Evolutionary conservation across 169 alveolate species (phyloP).

Genomic region (Eimeria sp.): DNA sequence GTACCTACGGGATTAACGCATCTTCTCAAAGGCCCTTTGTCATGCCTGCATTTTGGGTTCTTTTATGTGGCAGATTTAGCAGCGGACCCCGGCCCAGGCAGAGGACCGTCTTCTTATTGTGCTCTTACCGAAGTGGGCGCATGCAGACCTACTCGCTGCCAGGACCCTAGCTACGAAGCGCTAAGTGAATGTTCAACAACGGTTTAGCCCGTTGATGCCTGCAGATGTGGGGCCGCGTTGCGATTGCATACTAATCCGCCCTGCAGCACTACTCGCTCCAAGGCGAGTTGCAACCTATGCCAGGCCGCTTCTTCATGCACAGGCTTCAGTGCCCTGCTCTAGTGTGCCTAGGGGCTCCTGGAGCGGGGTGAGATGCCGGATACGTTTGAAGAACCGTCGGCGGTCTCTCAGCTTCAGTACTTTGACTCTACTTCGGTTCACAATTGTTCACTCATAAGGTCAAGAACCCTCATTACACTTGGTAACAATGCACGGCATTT

Average conservation of each 20-base stretch:
- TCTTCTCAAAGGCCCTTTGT: too few relatives aligned
- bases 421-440: background rate
- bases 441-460: background rate
- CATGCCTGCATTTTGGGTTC: too few relatives aligned
- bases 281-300: background rate
- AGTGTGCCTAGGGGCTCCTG: background rate
- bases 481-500: background rate
- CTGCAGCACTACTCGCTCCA: background rate
- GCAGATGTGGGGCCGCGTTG: background rate
- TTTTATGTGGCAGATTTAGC: too few relatives aligned
- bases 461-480: background rate
- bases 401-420: background rate
- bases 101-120: too few relatives aligned
- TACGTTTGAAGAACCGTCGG: background rate
- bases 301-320: background rate
- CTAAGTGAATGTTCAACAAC: background rate
- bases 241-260: background rate
- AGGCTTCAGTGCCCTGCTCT: background rate
- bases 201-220: background rate
- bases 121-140: too few relatives aligned
- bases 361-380: background rate
- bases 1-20: too few relatives aligned
- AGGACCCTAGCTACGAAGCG: background rate
- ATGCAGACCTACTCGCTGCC: too few relatives aligned
- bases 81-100: too few relatives aligned